These are phyloP conservation scores for Penicillium sp. DNA, from an alignment of 2,329 filamentous ascomycete species.

Conservation along the genomic window DNA sequence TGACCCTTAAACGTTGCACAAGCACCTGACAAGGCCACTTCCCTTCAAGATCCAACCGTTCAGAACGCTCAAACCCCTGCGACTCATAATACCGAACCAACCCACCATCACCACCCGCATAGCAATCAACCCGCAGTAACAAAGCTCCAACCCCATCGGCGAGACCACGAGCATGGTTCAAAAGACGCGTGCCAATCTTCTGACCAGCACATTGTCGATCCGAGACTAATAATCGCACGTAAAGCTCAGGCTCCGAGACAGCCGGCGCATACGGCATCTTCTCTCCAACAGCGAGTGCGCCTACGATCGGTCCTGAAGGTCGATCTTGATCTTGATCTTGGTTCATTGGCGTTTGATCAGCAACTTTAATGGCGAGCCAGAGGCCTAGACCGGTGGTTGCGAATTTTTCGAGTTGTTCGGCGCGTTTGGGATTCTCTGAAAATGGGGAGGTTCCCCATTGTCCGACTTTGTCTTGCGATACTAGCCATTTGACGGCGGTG, in stretches of 20 bases:
- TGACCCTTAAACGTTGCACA: slow-evolving; percentile 3
- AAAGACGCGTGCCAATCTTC: slow-evolving; percentile 11
- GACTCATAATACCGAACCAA: slow-evolving; percentile 17
- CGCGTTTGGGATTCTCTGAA: slow-evolving; percentile 13
- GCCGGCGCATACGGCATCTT: slow-evolving; percentile 13
- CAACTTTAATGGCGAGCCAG: slow-evolving; percentile 13
- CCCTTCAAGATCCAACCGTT: background rate
- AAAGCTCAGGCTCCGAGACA: slow-evolving; percentile 16
- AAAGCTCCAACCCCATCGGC: slow-evolving; percentile 8
- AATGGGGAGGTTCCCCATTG: slow-evolving; percentile 15
- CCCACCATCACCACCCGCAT: slow-evolving; percentile 15
- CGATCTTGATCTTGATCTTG: background rate
- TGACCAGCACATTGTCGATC: slow-evolving; percentile 13
- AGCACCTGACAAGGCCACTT: slow-evolving; percentile 15
- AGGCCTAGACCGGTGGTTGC: slow-evolving; percentile 14
- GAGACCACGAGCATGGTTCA: slow-evolving; percentile 16
- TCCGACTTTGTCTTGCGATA: slow-evolving; percentile 8
- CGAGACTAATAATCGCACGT: slow-evolving; percentile 13
- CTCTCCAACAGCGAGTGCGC: slow-evolving; percentile 15
- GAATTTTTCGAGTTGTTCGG: slow-evolving; percentile 15
- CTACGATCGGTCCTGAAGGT: slow-evolving; percentile 6
- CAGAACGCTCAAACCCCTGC: slow-evolving; percentile 13
- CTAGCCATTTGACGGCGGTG: slow-evolving; percentile 15
- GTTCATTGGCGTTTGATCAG: background rate
- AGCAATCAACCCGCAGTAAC: slow-evolving; percentile 17